Percentiles rank a stretch among this genome's conserved stretches.
These are phyloP conservation scores for Trichoderma sp. DNA, from an alignment of 2,329 filamentous ascomycete genomes.

Conservation along the genomic window DNA sequence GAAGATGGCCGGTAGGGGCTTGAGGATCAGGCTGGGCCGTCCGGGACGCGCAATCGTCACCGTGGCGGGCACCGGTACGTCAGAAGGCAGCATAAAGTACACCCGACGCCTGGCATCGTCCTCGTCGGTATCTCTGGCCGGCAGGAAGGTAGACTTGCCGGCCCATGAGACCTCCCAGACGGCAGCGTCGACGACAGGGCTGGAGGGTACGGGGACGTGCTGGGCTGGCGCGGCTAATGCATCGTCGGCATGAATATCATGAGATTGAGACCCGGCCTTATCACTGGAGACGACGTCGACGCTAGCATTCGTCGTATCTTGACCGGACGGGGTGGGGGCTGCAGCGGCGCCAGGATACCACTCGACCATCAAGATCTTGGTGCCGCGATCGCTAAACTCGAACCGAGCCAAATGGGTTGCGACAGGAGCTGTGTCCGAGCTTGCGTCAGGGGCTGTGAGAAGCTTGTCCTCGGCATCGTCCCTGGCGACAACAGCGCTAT, in stretches of 20 bases:
- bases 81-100: constrained; percentile 78
- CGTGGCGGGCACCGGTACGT: constrained; percentile 67
- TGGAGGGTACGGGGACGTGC: background rate
- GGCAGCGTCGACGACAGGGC: constrained; percentile 24
- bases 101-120: constrained; percentile 55
- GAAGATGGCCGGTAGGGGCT: constrained; percentile 84
- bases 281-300: background rate
- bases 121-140: constrained; percentile 47
- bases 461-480: constrained; percentile 22
- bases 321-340: constrained; percentile 6
- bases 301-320: constrained; percentile 8
- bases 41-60: constrained; percentile 60
- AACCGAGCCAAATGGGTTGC: constrained; percentile 62
- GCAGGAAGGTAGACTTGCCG: constrained; percentile 70
- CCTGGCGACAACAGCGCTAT: constrained; percentile 22
- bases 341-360: constrained; percentile 57
- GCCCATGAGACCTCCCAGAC: constrained; percentile 81
- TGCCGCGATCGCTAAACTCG: constrained; percentile 84
- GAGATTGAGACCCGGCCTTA: constrained; percentile 14
- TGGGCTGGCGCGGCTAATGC: background rate
- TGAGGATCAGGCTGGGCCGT: constrained; percentile 54
- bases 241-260: constrained; percentile 10
- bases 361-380: constrained; percentile 90
- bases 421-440: constrained; percentile 20
- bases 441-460: constrained; percentile 21